Percentiles rank a stretch among this genome's conserved stretches.
Conservation (phyloP, 306 rosid species). For the Alnus glutinosa region DNA sequence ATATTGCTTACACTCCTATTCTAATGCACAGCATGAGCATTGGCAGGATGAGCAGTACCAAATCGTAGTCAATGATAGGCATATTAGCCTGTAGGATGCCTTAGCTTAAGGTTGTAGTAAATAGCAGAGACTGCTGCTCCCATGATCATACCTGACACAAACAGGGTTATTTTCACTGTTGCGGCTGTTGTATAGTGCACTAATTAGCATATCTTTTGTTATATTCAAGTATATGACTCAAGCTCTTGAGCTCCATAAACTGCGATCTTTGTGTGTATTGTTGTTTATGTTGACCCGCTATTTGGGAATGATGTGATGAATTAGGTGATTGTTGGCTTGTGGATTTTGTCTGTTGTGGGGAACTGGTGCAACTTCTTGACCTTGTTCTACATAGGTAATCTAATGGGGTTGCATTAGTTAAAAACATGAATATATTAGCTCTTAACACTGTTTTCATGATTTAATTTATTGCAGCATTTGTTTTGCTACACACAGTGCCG, state of each 20-base stretch:
- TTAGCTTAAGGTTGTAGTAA: conserved; percentile 75
- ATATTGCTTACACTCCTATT: conserved; percentile 55
- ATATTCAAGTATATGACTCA: not conserved
- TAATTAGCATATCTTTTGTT: too few relatives aligned
- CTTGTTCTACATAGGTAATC: conserved; percentile 77
- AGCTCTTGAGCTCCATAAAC: not conserved
- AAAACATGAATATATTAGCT: not conserved
- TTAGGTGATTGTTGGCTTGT: conserved; percentile 83
- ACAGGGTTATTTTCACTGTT: not conserved
- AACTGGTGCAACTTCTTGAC: conserved; percentile 73
- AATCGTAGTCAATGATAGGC: conserved; percentile 90
- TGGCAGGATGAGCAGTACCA: conserved; percentile 84
- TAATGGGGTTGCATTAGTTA: not conserved
- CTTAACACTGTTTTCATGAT: not conserved
- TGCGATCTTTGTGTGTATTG: not conserved
- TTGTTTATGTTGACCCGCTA: not conserved
- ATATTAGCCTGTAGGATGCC: conserved; percentile 48
- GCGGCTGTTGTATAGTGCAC: too few relatives aligned
- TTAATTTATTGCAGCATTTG: conserved; percentile 55
- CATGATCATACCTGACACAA: conserved; percentile 83
- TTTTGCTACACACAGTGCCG: conserved; percentile 81
- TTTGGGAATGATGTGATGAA: not conserved
- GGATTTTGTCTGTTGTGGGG: conserved; percentile 79
- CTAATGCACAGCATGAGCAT: conserved; percentile 97
- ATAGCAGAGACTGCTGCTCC: conserved; percentile 87